phyloP scores from a whole-genome alignment of 495 filamentous ascomycete genomes.

The Penicillium fimorum region DNA sequence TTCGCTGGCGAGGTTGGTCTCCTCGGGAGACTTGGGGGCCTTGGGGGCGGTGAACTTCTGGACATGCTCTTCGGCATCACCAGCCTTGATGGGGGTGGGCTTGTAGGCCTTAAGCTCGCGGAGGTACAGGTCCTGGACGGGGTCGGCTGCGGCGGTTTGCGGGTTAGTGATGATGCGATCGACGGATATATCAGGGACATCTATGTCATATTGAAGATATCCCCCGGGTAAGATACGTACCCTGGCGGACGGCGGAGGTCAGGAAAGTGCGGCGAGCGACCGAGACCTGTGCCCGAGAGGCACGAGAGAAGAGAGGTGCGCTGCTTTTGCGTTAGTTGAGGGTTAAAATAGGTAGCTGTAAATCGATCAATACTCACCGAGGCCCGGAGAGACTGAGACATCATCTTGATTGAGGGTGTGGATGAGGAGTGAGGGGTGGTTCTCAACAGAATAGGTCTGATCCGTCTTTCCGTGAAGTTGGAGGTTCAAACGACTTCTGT shows the following conservation, averaged over 20 bases:
- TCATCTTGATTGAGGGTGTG: constrained; percentile 54
- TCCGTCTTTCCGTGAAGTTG: constrained; percentile 33
- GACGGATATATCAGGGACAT: background rate
- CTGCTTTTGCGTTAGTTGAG: constrained; percentile 45
- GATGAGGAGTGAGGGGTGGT: constrained; percentile 30
- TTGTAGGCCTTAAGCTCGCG: constrained; percentile 93
- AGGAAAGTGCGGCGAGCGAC: constrained; percentile 79
- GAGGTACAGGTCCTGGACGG: constrained; percentile 96
- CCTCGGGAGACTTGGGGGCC: constrained; percentile 82
- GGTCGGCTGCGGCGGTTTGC: constrained; percentile 64
- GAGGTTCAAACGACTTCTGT: constrained; percentile 39
- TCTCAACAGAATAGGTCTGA: constrained; percentile 37
- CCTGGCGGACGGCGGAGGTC: constrained; percentile 45
- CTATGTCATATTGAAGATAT: background rate
- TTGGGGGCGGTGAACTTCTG: constrained; percentile 80
- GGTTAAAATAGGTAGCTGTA: background rate
- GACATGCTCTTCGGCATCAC: constrained; percentile 86
- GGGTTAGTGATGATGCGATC: constrained; percentile 18
- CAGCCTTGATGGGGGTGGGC: constrained; percentile 73
- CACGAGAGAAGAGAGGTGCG: constrained; percentile 78
- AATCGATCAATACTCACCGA: constrained; percentile 51
- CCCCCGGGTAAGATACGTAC: constrained; percentile 26
- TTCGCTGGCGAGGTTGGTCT: constrained; percentile 84
- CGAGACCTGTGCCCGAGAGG: constrained; percentile 67
- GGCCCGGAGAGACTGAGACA: constrained; percentile 64